Conservation (phyloP, 2,329 filamentous ascomycete genomes). For the Chrysosporium queenslandicum region DNA sequence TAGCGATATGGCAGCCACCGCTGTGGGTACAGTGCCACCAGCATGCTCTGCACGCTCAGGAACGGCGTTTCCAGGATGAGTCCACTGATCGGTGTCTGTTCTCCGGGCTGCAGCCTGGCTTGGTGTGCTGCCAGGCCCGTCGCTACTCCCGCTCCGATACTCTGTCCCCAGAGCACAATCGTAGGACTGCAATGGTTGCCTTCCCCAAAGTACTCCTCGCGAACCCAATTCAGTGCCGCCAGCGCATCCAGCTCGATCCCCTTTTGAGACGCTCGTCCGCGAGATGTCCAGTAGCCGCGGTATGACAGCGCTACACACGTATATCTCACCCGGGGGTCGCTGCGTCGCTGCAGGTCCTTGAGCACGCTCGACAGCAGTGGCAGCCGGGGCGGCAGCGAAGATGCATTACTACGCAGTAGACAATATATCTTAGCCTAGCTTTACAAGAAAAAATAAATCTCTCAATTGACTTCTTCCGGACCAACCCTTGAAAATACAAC, state of each 20-base stretch:
- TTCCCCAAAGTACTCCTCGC: constrained; percentile 29
- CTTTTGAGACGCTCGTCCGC: constrained; percentile 57
- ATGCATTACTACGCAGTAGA: constrained; percentile 26
- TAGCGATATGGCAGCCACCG: constrained; percentile 71
- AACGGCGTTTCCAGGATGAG: constrained; percentile 70
- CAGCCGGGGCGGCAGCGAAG: constrained; percentile 39
- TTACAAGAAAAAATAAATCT: no score
- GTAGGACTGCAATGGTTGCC: not conserved
- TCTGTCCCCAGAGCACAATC: constrained; percentile 18
- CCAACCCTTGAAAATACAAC: constrained; percentile 43
- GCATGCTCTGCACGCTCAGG: constrained; percentile 59
- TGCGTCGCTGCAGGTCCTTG: constrained; percentile 16
- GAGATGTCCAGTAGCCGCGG: constrained; percentile 68
- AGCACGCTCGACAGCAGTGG: constrained; percentile 41
- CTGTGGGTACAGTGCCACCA: constrained; percentile 63
- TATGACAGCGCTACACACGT: constrained; percentile 45
- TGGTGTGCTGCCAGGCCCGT: constrained; percentile 44
- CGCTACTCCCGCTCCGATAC: constrained; percentile 55
- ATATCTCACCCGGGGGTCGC: constrained; percentile 13
- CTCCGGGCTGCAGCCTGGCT: constrained; percentile 20
- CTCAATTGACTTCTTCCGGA: not conserved
- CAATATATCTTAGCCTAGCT: no score
- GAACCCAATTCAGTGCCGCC: constrained; percentile 55
- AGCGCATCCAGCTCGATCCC: constrained; percentile 61
- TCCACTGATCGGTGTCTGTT: constrained; percentile 28